Evolutionary conservation across 2,329 filamentous ascomycete species (phyloP), one percentile per base, ranked within the genome.

Genomic region (Pleomassaria siparia): DNA sequence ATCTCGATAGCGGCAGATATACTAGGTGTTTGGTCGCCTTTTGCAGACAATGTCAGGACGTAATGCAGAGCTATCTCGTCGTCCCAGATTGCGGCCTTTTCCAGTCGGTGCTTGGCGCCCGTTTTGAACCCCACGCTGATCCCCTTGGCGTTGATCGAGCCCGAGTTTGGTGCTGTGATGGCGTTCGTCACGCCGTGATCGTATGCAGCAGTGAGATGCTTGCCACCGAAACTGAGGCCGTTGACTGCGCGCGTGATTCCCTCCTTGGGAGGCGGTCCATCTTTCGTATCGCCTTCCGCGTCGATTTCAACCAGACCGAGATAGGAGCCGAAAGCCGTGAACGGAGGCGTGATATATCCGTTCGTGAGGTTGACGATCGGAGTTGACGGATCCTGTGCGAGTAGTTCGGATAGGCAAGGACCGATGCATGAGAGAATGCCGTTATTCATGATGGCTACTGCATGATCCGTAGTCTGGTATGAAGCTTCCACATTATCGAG

Each of bases 231-330:
- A 5, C 62, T 55, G 1, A 76, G 62, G 2, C 74, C 74, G 40
- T 76, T 71, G 4, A 82, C 68, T 7, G 79, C 84, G 10, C 83
- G 77, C 37, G 79, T 82, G 56, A 86, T 85, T 5, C 56, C 61
- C 0, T 73, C 63, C 0, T 82, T 81, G 52, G 81, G 79, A 0
- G 77, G 80, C 37, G 44, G 36, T 11, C 72, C 70, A 7, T 71
- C 61, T 52, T 73, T 68, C 0, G 80, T 80, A 18, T 62, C 64
- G 1, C 56, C 51, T 42, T 87, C 85, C 4, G 75, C 75, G 47
- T 81, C 78, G 44, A 88, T 87, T 44, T 82, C 84, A 51, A 80
- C 80, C 6, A 88, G 75, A 0, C 85, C 85, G 0, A 88, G 69
- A 1, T 72, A 72, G 3, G 82, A 80, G 1, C 80, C 83, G 24